phyloP scores from a whole-genome alignment of 768 basidiomycete genomes.

The Collybiopsis confluens region DNA sequence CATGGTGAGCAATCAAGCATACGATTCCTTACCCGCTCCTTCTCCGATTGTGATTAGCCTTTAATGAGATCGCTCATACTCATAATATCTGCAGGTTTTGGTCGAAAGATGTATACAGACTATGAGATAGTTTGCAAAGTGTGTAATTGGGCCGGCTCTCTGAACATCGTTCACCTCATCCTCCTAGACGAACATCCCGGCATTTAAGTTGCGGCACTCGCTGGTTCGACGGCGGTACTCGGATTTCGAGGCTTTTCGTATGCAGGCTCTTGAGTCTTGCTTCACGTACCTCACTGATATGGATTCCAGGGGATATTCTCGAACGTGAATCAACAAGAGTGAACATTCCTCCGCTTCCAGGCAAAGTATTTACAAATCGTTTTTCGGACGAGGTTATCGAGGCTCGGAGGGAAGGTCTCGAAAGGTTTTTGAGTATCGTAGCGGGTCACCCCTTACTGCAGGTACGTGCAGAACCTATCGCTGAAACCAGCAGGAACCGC shows the following conservation, averaged over 20 bases:
- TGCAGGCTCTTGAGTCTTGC: background rate
- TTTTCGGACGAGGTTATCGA: conserved; percentile 99
- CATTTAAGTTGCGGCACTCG: conserved; percentile 95
- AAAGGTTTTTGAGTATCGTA: conserved; percentile 92
- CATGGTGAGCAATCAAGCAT: conserved; percentile 59
- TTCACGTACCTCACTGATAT: background rate
- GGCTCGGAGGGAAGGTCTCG: conserved; percentile 83
- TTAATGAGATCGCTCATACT: conserved; percentile 1
- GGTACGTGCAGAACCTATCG: conserved; percentile 39
- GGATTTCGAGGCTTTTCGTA: conserved; percentile 92
- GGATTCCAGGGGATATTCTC: conserved; percentile 68
- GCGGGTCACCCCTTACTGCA: conserved; percentile 96
- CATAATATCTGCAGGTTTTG: conserved; percentile 60
- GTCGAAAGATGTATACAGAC: conserved; percentile 99
- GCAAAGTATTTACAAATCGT: conserved; percentile 97
- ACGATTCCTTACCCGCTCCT: background rate
- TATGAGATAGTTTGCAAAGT: conserved; percentile 99
- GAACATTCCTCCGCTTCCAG: conserved; percentile 95
- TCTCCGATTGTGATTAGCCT: background rate
- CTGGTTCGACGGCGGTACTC: conserved; percentile 85
- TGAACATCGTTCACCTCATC: too few species aligned
- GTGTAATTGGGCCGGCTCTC: conserved; percentile 16
- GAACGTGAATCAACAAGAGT: conserved; percentile 96
- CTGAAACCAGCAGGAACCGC: background rate
- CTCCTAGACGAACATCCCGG: conserved; percentile 96